A percentile compares a stretch with the other conserved stretches of the same genome.
phyloP scores from a whole-genome alignment of 192 early-diverging fungal genomes.

The Anaeromyces robustus region DNA sequence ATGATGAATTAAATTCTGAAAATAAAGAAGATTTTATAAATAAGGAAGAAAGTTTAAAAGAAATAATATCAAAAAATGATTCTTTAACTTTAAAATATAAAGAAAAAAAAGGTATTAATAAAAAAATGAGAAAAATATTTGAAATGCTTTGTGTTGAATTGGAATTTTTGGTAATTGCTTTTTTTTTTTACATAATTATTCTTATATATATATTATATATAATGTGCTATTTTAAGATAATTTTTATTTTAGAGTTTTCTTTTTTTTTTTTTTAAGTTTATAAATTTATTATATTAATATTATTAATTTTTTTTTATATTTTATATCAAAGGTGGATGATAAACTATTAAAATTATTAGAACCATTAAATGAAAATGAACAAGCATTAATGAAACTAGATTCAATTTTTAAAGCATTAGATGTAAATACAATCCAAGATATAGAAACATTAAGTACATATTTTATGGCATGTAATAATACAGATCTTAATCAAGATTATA shows the following conservation, averaged over 20 bases:
- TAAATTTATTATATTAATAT: no score
- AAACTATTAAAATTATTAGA: constrained; percentile 37
- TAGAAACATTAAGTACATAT: constrained; percentile 22
- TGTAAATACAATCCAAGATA: constrained; percentile 33
- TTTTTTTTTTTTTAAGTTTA: no score
- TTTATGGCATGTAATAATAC: constrained; percentile 8
- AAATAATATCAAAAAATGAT: not conserved
- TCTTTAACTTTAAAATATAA: not conserved
- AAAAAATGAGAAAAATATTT: not conserved
- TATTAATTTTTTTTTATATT: no score
- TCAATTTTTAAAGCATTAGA: constrained; percentile 37
- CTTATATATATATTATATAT: no score
- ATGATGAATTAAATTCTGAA: not conserved
- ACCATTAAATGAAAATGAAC: constrained; percentile 28
- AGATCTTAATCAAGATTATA: not conserved
- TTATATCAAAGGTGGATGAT: constrained; percentile 19
- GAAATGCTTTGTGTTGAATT: not conserved
- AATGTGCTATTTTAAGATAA: no score
- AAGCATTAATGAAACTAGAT: constrained; percentile 34
- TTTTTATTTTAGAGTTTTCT: no score
- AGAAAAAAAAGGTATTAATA: not conserved
- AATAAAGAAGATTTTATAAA: not conserved
- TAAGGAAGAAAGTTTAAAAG: not conserved
- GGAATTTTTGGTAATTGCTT: not conserved
- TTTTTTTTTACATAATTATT: no score